A percentile compares a stretch with the other conserved stretches of the same genome.
phyloP scores from a whole-genome alignment of 805 yeast species.

The Saccharomyces mikatae region DNA sequence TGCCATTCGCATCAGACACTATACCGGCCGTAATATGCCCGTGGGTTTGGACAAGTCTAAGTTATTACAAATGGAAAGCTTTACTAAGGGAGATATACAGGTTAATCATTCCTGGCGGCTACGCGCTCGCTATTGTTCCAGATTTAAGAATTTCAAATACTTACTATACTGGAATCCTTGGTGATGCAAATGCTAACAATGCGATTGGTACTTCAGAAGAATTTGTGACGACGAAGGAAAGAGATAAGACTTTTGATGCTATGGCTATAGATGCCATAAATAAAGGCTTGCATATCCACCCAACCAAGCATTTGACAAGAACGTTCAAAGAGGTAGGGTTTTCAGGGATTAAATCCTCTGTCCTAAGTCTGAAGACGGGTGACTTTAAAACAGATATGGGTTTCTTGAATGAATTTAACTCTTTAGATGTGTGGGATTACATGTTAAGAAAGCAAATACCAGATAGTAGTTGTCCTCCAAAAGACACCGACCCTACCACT shows the following conservation, averaged over 20 bases:
- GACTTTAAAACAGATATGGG: conserved; percentile 26
- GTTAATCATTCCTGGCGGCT: conserved; percentile 27
- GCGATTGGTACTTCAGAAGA: background rate
- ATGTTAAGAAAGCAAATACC: conserved; percentile 13
- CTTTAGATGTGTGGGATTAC: conserved; percentile 14
- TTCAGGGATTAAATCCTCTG: conserved; percentile 21
- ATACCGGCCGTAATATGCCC: conserved; percentile 25
- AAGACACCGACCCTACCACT: conserved; percentile 15
- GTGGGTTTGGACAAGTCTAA: conserved; percentile 20
- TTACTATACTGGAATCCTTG: background rate
- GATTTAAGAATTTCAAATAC: conserved; percentile 20
- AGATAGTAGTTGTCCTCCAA: conserved; percentile 9
- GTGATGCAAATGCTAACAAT: background rate
- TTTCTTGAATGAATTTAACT: conserved; percentile 21
- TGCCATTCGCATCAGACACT: conserved; percentile 22
- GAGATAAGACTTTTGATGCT: conserved; percentile 18
- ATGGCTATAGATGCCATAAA: conserved; percentile 22
- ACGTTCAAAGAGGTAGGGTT: conserved; percentile 25
- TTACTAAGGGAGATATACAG: conserved; percentile 23
- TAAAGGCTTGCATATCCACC: conserved; percentile 21
- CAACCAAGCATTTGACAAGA: conserved; percentile 21
- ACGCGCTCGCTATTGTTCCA: conserved; percentile 14
- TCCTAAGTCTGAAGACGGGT: conserved; percentile 22
- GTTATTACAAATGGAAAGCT: conserved; percentile 24
- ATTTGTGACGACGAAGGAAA: conserved; percentile 19